Evolutionary conservation across 1,284 basidiomycete species (phyloP).

Genomic region (Sparassis latifolia): DNA sequence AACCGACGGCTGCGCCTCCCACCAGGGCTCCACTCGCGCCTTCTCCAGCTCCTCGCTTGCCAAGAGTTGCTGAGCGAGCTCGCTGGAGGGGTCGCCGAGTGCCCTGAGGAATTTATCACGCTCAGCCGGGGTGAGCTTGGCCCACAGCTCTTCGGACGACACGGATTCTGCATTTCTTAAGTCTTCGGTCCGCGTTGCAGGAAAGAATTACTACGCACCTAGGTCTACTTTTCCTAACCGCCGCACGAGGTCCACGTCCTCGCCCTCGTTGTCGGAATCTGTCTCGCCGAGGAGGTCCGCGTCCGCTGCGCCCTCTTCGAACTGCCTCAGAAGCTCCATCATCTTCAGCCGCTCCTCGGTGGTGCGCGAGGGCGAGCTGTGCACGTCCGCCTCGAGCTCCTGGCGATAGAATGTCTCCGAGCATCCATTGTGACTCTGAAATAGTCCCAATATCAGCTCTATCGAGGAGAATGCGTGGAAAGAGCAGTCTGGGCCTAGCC

Average conservation of each 20-base stretch:
- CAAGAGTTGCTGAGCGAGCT: slow-evolving; percentile 52
- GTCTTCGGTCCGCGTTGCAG: not conserved
- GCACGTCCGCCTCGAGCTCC: slow-evolving; percentile 58
- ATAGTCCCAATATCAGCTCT: not conserved
- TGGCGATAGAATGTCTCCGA: slow-evolving; percentile 74
- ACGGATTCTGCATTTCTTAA: slow-evolving; percentile 35
- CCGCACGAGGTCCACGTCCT: slow-evolving; percentile 36
- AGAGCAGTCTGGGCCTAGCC: not conserved
- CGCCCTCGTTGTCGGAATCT: slow-evolving; percentile 35
- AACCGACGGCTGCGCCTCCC: slow-evolving; percentile 12
- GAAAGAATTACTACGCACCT: slow-evolving; percentile 34
- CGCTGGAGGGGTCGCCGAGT: slow-evolving; percentile 52
- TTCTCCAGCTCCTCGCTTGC: slow-evolving; percentile 43
- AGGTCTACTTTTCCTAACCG: slow-evolving; percentile 55
- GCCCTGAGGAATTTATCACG: slow-evolving; percentile 51
- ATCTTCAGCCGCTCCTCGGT: slow-evolving; percentile 53
- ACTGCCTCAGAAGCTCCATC: slow-evolving; percentile 61
- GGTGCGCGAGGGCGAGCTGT: slow-evolving; percentile 43
- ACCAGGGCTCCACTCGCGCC: slow-evolving; percentile 23
- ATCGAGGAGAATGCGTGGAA: too few relatives aligned
- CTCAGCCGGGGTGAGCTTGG: slow-evolving; percentile 49
- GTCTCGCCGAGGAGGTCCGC: slow-evolving; percentile 26
- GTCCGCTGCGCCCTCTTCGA: slow-evolving; percentile 53
- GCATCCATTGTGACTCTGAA: slow-evolving; percentile 59
- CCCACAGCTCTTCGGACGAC: slow-evolving; percentile 59